Evolutionary conservation across 768 basidiomycete species (phyloP).

Genomic region (Tricholoma sp.): DNA sequence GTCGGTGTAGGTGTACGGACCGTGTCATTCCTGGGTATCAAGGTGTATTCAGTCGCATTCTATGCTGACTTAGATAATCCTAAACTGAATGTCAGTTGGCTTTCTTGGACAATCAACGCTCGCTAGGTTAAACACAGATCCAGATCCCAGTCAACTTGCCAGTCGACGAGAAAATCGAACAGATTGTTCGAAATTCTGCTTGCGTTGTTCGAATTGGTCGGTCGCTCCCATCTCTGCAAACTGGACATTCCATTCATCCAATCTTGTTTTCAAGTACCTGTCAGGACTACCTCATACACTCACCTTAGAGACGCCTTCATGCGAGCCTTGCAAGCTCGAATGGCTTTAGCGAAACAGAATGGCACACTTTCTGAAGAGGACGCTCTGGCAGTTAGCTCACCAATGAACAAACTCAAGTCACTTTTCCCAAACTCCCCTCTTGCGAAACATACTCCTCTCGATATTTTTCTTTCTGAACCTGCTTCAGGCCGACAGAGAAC

Average conservation of each 20-base stretch:
- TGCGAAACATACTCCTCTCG: slow-evolving; percentile 61
- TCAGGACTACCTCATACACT: slow-evolving; percentile 68
- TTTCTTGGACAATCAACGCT: not conserved
- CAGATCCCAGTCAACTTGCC: slow-evolving; percentile 54
- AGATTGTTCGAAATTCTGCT: slow-evolving; percentile 61
- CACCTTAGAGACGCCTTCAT: slow-evolving; percentile 84
- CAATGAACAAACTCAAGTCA: slow-evolving; percentile 68
- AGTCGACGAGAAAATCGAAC: slow-evolving; percentile 64
- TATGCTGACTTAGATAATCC: slow-evolving; percentile 79
- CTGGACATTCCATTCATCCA: not conserved
- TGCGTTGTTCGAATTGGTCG: slow-evolving; percentile 74
- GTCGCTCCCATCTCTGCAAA: slow-evolving; percentile 9
- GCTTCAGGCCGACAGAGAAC: slow-evolving; percentile 43
- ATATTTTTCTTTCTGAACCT: slow-evolving; percentile 63
- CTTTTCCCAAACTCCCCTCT: slow-evolving; percentile 70
- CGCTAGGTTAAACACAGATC: not conserved
- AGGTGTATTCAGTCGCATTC: slow-evolving; percentile 88
- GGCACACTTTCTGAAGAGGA: slow-evolving; percentile 55
- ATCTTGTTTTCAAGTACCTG: slow-evolving; percentile 52
- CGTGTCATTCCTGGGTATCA: slow-evolving; percentile 82
- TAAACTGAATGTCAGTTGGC: slow-evolving; percentile 44
- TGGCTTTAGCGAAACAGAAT: slow-evolving; percentile 45
- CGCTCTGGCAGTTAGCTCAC: slow-evolving; percentile 50
- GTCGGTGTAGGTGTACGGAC: slow-evolving; percentile 84
- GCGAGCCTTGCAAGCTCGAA: slow-evolving; percentile 61